Percentiles rank a stretch among this genome's conserved stretches.
These are phyloP conservation scores for Tulasnella calospora DNA, from an alignment of 768 basidiomycete genomes.

Conservation along the genomic window DNA sequence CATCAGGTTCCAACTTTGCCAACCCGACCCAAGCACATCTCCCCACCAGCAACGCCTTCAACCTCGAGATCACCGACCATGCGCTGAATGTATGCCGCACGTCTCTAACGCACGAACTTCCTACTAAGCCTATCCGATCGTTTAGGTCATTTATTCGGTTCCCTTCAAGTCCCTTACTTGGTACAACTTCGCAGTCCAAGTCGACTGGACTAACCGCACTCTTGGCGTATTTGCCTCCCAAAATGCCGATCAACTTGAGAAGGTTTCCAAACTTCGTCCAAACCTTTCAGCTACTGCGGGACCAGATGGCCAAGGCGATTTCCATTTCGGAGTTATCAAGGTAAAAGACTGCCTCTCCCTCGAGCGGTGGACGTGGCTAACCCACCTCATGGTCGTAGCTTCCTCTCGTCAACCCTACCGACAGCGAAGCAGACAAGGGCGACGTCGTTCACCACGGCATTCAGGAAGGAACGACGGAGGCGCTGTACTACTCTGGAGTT, in stretches of 20 bases:
- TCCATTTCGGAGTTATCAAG: conserved; percentile 59
- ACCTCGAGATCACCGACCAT: conserved; percentile 55
- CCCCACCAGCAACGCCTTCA: conserved; percentile 44
- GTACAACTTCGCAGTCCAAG: conserved; percentile 26
- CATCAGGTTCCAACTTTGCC: conserved; percentile 53
- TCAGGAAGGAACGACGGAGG: conserved; percentile 46
- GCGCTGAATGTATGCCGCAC: conserved; percentile 29
- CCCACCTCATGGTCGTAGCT: conserved; percentile 38
- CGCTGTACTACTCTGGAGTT: conserved; percentile 28
- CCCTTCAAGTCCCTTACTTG: conserved; percentile 26
- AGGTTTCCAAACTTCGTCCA: conserved; percentile 43
- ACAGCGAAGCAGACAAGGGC: conserved; percentile 45
- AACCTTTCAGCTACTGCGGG: conserved; percentile 44
- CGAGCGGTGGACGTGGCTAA: background rate
- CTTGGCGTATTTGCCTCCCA: conserved; percentile 47
- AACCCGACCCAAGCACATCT: conserved; percentile 43
- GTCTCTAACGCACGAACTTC: background rate
- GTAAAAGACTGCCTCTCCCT: conserved; percentile 32
- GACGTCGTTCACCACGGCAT: conserved; percentile 57
- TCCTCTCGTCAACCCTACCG: conserved; percentile 47
- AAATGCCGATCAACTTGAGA: conserved; percentile 39
- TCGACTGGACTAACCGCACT: conserved; percentile 30
- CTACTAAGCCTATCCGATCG: background rate
- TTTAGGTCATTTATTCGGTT: conserved; percentile 28
- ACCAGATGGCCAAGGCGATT: conserved; percentile 51